Conservation (phyloP, 306 rosid genomes). For the Dryas drummondii region DNA sequence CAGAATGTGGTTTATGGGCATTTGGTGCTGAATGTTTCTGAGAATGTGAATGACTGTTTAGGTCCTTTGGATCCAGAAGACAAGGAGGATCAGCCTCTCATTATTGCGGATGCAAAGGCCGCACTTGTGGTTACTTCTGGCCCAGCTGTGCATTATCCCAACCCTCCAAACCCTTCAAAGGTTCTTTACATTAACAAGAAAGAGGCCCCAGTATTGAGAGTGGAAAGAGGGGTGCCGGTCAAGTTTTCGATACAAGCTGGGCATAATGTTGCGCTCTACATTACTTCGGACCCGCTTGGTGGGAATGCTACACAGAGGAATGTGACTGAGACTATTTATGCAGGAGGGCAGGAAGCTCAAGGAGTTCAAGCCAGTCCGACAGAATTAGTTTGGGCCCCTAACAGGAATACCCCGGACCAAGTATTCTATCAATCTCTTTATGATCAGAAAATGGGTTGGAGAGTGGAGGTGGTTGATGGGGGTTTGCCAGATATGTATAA, state of each 20-base stretch:
- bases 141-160: slow-evolving; percentile 64
- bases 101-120: slow-evolving; percentile 69
- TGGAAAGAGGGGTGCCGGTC: slow-evolving; percentile 87
- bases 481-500: slow-evolving; percentile 92
- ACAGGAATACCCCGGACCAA: slow-evolving; percentile 77
- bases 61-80: slow-evolving; percentile 82
- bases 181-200: slow-evolving; percentile 84
- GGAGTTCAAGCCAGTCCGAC: slow-evolving; percentile 88
- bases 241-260: slow-evolving; percentile 85
- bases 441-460: slow-evolving; percentile 90
- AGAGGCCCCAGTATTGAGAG: slow-evolving; percentile 84
- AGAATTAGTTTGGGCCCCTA: slow-evolving; percentile 74
- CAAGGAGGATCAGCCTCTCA: slow-evolving; percentile 83
- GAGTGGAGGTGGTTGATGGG: slow-evolving; percentile 88
- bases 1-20: slow-evolving; percentile 47
- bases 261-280: slow-evolving; percentile 74
- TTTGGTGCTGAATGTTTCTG: slow-evolving; percentile 64
- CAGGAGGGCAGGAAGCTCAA: slow-evolving; percentile 75
- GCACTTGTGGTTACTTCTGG: slow-evolving; percentile 62
- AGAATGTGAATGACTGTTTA: slow-evolving; percentile 59
- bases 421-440: slow-evolving; percentile 74
- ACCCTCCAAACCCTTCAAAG: slow-evolving; percentile 80
- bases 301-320: slow-evolving; percentile 86
- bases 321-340: slow-evolving; percentile 68
- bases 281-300: slow-evolving; percentile 82